These are phyloP conservation scores for Hamigera avellanea DNA, from an alignment of 495 filamentous ascomycete species.

Conservation along the genomic window DNA sequence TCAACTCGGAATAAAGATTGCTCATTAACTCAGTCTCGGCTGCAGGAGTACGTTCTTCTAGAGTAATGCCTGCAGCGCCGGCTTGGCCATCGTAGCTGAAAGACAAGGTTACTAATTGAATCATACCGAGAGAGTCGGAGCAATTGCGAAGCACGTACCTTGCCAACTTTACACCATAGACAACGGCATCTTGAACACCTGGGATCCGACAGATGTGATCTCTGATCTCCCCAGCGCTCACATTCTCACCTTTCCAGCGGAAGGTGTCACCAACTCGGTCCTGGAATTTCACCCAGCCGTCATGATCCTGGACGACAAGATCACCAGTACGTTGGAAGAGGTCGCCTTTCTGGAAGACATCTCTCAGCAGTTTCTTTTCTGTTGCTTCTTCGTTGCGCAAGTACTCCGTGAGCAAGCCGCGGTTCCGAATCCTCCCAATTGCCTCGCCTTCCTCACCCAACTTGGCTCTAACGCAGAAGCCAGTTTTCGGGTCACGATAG, in stretches of 20 bases:
- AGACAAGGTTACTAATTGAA: background rate
- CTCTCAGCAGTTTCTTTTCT: slow-evolving; percentile 60
- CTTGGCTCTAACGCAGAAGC: slow-evolving; percentile 51
- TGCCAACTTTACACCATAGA: slow-evolving; percentile 36
- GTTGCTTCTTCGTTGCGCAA: slow-evolving; percentile 65
- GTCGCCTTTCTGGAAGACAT: slow-evolving; percentile 75
- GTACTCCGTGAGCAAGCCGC: slow-evolving; percentile 67
- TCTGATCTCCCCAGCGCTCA: slow-evolving; percentile 61
- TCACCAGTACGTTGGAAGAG: slow-evolving; percentile 81
- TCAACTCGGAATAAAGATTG: slow-evolving; percentile 26
- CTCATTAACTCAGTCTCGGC: slow-evolving; percentile 23
- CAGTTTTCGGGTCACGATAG: slow-evolving; percentile 54
- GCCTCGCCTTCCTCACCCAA: slow-evolving; percentile 68
- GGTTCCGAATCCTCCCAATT: slow-evolving; percentile 54
- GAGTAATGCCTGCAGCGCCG: slow-evolving; percentile 37
- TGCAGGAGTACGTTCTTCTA: slow-evolving; percentile 22
- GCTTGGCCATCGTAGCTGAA: slow-evolving; percentile 41
- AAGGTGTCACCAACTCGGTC: slow-evolving; percentile 93
- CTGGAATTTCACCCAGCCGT: slow-evolving; percentile 67
- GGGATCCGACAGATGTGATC: slow-evolving; percentile 36
- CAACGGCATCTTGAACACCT: slow-evolving; percentile 36
- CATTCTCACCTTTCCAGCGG: slow-evolving; percentile 92
- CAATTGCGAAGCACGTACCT: slow-evolving; percentile 13
- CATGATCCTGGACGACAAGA: slow-evolving; percentile 55
- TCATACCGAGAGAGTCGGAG: background rate